phyloP scores from a whole-genome alignment of 176 grass and related monocot genomes.

The Pharus latifolius region DNA sequence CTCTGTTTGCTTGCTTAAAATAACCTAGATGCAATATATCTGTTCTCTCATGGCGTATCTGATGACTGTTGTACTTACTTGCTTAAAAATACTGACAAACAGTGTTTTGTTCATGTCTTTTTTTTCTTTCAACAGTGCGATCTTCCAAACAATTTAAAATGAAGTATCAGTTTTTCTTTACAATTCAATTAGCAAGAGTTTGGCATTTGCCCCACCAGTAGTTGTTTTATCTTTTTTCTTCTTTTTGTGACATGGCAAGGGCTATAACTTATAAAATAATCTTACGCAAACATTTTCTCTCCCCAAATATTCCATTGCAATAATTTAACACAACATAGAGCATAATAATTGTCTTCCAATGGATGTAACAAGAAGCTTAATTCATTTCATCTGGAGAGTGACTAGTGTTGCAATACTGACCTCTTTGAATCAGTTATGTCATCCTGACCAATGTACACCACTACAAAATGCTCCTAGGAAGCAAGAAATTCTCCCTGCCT shows the following conservation, averaged over 20 bases:
- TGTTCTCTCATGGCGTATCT: background rate
- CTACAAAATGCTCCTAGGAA: constrained; percentile 17
- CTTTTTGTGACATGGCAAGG: constrained; percentile 1
- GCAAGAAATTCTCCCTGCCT: background rate
- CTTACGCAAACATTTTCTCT: background rate
- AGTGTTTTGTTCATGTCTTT: background rate
- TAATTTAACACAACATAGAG: background rate
- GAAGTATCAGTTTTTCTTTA: background rate
- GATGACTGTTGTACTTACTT: background rate
- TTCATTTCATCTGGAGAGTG: constrained; percentile 20
- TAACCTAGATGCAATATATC: background rate
- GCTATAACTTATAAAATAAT: constrained; percentile 26
- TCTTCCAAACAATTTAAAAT: background rate
- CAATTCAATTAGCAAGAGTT: constrained; percentile 1
- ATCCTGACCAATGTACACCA: constrained; percentile 16
- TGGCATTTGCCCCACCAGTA: background rate
- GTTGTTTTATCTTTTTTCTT: background rate
- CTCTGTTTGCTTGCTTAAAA: background rate
- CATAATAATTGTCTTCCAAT: constrained; percentile 1
- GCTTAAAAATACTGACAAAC: background rate
- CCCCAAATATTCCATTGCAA: too few species aligned
- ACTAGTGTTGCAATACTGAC: background rate
- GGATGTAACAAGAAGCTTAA: background rate
- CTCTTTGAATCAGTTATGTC: constrained; percentile 1
- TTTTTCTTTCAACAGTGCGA: background rate